Conservation (phyloP, 2,329 filamentous ascomycete species). For the Fusarium nurragi region DNA sequence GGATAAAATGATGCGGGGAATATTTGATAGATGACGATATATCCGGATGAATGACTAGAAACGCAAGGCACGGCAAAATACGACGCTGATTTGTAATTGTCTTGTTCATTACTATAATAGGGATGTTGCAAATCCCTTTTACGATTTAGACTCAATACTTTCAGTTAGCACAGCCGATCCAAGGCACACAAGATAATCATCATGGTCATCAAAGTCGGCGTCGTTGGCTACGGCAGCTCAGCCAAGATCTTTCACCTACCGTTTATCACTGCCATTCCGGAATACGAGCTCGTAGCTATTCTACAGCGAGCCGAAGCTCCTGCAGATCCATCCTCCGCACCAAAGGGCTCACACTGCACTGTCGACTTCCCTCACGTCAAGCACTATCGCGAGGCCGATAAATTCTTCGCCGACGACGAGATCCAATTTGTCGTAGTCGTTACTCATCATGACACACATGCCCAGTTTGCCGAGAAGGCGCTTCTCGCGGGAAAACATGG, state of each 20-base stretch:
- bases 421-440: conserved; percentile 69
- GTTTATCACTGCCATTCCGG: conserved; percentile 58
- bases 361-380: conserved; percentile 60
- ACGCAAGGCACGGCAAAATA: background rate
- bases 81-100: background rate
- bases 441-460: conserved; percentile 35
- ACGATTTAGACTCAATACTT: background rate
- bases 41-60: background rate
- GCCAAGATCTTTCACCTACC: conserved; percentile 61
- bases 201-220: conserved; percentile 57
- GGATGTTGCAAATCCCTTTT: background rate
- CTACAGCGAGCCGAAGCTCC: conserved; percentile 57
- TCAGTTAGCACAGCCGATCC: background rate
- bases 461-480: conserved; percentile 30
- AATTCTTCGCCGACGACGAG: conserved; percentile 65
- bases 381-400: conserved; percentile 66
- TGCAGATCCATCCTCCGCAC: conserved; percentile 36
- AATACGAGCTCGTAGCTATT: conserved; percentile 58
- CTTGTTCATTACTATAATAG: background rate
- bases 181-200: background rate
- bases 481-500: conserved; percentile 34
- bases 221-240: conserved; percentile 61
- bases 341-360: conserved; percentile 55
- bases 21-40: background rate
- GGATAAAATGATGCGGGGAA: conserved; percentile 17